These are phyloP conservation scores for Clonostachys rosea DNA, from an alignment of 2,329 filamentous ascomycete genomes.

Conservation along the genomic window DNA sequence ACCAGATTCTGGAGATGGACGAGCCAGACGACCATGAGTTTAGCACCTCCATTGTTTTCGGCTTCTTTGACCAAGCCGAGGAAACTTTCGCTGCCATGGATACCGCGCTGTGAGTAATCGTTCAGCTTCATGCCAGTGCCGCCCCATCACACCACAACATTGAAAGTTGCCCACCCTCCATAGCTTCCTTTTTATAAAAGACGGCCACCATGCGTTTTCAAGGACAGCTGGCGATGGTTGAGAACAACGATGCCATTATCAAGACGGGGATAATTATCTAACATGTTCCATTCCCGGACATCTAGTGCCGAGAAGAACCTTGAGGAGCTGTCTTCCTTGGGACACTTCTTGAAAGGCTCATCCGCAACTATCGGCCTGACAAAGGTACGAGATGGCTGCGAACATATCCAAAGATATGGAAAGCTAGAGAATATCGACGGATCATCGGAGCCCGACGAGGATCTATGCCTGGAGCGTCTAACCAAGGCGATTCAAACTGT, in stretches of 20 bases:
- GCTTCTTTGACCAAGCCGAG: constrained; percentile 90
- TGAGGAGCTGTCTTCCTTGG: constrained; percentile 71
- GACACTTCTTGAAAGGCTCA: constrained; percentile 96
- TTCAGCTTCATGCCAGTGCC: background rate
- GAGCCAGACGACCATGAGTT: constrained; percentile 85
- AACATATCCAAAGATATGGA: constrained; percentile 94
- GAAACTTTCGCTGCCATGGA: constrained; percentile 86
- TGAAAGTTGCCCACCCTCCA: too few relatives aligned
- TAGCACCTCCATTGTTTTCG: constrained; percentile 80
- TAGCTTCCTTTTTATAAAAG: too few relatives aligned
- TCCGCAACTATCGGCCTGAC: constrained; percentile 88
- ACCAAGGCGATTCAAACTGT: constrained; percentile 64
- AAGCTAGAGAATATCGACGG: constrained; percentile 78
- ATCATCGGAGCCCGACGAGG: constrained; percentile 58
- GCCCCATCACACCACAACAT: background rate
- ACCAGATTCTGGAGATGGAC: constrained; percentile 98
- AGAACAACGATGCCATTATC: background rate
- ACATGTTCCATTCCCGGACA: background rate
- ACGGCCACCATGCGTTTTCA: background rate
- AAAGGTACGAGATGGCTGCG: constrained; percentile 89
- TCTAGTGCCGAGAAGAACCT: constrained; percentile 65
- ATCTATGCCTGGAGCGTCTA: constrained; percentile 66
- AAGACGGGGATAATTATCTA: background rate
- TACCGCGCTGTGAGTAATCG: constrained; percentile 65
- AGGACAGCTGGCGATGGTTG: too few relatives aligned